Conservation (phyloP, 2,329 filamentous ascomycete genomes). For the Alternaria postmessia region DNA sequence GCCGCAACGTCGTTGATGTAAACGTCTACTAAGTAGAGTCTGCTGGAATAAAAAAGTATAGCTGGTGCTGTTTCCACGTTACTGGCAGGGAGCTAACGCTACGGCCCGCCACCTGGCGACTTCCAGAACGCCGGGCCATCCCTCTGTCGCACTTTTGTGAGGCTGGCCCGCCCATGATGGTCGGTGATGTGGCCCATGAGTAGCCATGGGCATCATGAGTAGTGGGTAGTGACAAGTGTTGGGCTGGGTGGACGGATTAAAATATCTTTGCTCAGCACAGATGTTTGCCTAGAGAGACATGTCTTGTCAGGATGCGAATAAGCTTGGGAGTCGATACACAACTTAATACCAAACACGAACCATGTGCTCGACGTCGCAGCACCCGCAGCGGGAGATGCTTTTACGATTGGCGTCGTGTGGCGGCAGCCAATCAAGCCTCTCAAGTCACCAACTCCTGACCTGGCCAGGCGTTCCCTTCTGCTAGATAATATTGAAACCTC, state of each 20-base stretch:
- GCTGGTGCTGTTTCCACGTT: slow-evolving; percentile 11
- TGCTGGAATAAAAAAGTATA: background rate
- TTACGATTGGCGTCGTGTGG: background rate
- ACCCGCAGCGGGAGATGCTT: background rate
- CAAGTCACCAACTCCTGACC: background rate
- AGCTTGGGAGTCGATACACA: background rate
- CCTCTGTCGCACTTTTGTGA: slow-evolving; percentile 3
- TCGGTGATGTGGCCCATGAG: slow-evolving; percentile 3
- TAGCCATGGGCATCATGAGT: slow-evolving; percentile 9
- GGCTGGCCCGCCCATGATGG: slow-evolving; percentile 2
- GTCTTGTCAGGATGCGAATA: background rate
- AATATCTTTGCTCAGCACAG: background rate
- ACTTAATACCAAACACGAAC: background rate
- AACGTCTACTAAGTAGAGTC: background rate
- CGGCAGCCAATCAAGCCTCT: background rate
- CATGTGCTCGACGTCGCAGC: slow-evolving; percentile 2
- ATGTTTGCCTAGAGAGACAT: background rate
- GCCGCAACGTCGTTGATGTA: background rate
- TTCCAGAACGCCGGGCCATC: slow-evolving; percentile 14
- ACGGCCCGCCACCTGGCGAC: slow-evolving; percentile 24
- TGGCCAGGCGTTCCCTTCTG: background rate
- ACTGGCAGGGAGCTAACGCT: slow-evolving; percentile 27
- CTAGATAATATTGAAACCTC: slow-evolving; percentile 1
- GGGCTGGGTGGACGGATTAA: background rate
- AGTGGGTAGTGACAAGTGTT: background rate